phyloP scores from a whole-genome alignment of 352 stramenopile genomes.

The Aphanomyces astaci region DNA sequence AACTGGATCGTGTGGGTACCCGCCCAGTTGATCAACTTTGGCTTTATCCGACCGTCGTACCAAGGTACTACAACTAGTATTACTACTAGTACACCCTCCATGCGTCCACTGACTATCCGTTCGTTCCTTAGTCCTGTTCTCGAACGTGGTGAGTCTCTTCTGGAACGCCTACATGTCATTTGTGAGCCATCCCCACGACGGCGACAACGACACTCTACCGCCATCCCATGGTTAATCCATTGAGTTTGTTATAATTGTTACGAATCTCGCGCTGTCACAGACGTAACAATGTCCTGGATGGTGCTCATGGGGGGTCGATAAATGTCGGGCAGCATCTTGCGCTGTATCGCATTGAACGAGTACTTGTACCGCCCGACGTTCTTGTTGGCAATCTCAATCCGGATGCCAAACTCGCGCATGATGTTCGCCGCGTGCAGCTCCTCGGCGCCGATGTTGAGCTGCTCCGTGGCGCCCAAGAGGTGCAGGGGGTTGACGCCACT shows the following conservation, averaged over 20 bases:
- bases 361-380: constrained; percentile 95
- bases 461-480: neutral
- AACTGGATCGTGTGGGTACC: constrained; percentile 80
- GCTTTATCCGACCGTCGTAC: constrained; percentile 41
- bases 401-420: constrained; percentile 87
- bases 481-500: constrained; percentile 11
- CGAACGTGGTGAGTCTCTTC: constrained; percentile 68
- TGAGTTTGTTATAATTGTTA: no score
- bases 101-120: neutral
- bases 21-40: constrained; percentile 72
- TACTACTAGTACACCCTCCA: no score
- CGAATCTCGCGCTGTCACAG: constrained; percentile 80
- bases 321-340: constrained; percentile 91
- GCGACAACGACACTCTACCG: no score
- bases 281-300: constrained; percentile 89
- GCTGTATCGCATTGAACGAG: constrained; percentile 96
- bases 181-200: constrained; percentile 39
- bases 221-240: no score
- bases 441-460: constrained; percentile 5
- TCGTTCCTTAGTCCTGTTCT: constrained; percentile 72
- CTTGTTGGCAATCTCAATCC: constrained; percentile 94
- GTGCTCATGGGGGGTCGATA: constrained; percentile 85
- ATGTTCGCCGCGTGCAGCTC: constrained; percentile 52
- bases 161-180: constrained; percentile 81
- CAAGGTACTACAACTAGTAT: no score